Base-by-base conservation (phyloP, 2,329 filamentous ascomycete genomes). In the Cladorrhinum sp. region DNA sequence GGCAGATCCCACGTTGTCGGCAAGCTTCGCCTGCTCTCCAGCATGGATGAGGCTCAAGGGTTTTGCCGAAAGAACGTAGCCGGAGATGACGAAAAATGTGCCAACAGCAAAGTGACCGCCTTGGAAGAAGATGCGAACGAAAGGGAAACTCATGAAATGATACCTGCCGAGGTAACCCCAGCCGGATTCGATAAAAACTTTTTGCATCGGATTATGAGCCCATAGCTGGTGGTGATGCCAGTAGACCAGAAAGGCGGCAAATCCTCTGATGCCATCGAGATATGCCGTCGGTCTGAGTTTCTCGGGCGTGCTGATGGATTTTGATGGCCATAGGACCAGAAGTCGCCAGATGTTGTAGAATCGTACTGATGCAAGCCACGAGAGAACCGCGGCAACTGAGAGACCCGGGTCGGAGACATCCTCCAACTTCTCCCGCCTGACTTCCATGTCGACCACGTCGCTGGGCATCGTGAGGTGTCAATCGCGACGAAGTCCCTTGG, bases 161-260 rank as follows among this genome's bases (percentile, higher is more conserved):
- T 81, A 75, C 51, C 77, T 72, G 63, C 76, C 74, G 1, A 80
- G 68, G 66, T 81, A 79, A 38, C 82, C 79, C 63, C 77, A 88
- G 7, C 77, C 77, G 50, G 80, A 79, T 65, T 86, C 82, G n/a
- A 86, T 73, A 1, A 76, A 71, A 8, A 65, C 55, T 45, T 76
- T 67, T 4, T 71, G 66, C 1, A 63, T 70, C 25, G 70, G 72
- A 59, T 69, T 75, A 70, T 85, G 86, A 50, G 78, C 79, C 84
- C 84, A 86, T 4, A 85, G 70, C 65, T 82, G 73, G 69, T 87
- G 79, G 70, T 88, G 84, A 57, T 86, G 83, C 65, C 81, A 77
- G 70, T 88, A 89, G 13, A 90, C 87, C 25, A 89, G 70, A 27
- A 90, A 78, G 2, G 87, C 85, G 3, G 86, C 86, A 63, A 89